Percentiles rank a stretch among this genome's conserved stretches.
phyloP scores from a whole-genome alignment of 2,329 filamentous ascomycete genomes.

The Coniosporium tulheliwenetii region DNA sequence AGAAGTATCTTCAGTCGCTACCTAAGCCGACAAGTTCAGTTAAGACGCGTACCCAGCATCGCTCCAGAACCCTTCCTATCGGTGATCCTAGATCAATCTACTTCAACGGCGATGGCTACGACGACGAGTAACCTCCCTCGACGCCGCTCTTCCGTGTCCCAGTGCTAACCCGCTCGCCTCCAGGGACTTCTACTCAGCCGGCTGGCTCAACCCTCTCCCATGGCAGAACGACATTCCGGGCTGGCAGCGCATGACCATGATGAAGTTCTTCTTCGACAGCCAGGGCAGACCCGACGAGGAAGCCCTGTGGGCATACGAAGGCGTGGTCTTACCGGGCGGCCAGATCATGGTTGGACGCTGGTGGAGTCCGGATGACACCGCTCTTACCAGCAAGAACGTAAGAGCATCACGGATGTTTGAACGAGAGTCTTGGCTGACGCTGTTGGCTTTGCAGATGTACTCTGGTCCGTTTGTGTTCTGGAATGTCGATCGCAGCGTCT shows the following conservation, averaged over 20 bases:
- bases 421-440: not conserved
- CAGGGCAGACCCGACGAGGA: slow-evolving; percentile 13
- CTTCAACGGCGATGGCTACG: slow-evolving; percentile 22
- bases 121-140: slow-evolving; percentile 12
- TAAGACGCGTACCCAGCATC: slow-evolving; percentile 17
- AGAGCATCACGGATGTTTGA: not conserved
- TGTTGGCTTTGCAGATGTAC: slow-evolving; percentile 8
- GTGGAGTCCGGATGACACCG: slow-evolving; percentile 21
- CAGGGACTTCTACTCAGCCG: slow-evolving; percentile 17
- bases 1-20: slow-evolving; percentile 21
- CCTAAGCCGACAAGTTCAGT: slow-evolving; percentile 7
- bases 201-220: slow-evolving; percentile 35
- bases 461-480: slow-evolving; percentile 27
- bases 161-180: slow-evolving; percentile 2
- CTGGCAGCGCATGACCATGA: slow-evolving; percentile 38
- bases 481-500: slow-evolving; percentile 16
- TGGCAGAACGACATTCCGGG: slow-evolving; percentile 33
- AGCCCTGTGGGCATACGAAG: slow-evolving; percentile 32
- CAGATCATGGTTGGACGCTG: slow-evolving; percentile 31
- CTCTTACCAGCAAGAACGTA: not conserved
- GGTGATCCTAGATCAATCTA: slow-evolving; percentile 11
- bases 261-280: slow-evolving; percentile 30
- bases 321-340: slow-evolving; percentile 30
- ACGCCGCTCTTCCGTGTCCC: slow-evolving; percentile 1
- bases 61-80: slow-evolving; percentile 2